Conservation (phyloP, 345 rosid species). For the Theobroma cacao region DNA sequence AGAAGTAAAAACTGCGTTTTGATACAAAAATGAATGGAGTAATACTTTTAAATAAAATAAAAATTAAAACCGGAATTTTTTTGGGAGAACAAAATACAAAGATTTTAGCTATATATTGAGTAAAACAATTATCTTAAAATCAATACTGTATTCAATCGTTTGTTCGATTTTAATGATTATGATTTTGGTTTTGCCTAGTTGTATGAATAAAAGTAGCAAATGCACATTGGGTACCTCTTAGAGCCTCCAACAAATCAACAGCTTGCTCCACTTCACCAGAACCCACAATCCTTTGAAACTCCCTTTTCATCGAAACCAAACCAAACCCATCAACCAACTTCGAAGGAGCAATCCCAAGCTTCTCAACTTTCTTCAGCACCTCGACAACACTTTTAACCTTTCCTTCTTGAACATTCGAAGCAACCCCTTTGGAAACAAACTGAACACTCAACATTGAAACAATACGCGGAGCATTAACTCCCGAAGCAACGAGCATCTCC, state of each 20-base stretch:
- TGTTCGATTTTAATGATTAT: neutral
- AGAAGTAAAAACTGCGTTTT: neutral
- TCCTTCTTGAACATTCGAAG: slow-evolving; percentile 52
- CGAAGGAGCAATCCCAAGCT: slow-evolving; percentile 54
- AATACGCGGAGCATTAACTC: slow-evolving; percentile 48
- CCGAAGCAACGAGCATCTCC: slow-evolving; percentile 55
- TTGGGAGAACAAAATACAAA: too few relatives aligned
- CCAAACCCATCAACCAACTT: slow-evolving; percentile 44
- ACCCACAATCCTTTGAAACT: slow-evolving; percentile 50
- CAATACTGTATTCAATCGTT: neutral
- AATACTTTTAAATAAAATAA: too few relatives aligned
- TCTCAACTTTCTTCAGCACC: slow-evolving; percentile 49
- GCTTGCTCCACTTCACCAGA: slow-evolving; percentile 48
- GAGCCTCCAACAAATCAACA: slow-evolving; percentile 64
- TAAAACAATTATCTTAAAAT: neutral
- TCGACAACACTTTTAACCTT: slow-evolving; percentile 44
- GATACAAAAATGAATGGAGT: too few relatives aligned
- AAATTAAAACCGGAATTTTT: neutral
- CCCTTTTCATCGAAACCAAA: slow-evolving; percentile 46
- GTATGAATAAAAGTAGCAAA: neutral
- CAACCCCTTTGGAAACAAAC: slow-evolving; percentile 49
- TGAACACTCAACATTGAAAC: slow-evolving; percentile 38
- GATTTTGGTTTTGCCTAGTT: slow-evolving; percentile 4
- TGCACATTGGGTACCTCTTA: slow-evolving; percentile 46
- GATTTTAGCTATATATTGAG: too few relatives aligned